Conservation (phyloP, 2,329 filamentous ascomycete species). For the Aspergillus tamarii region DNA sequence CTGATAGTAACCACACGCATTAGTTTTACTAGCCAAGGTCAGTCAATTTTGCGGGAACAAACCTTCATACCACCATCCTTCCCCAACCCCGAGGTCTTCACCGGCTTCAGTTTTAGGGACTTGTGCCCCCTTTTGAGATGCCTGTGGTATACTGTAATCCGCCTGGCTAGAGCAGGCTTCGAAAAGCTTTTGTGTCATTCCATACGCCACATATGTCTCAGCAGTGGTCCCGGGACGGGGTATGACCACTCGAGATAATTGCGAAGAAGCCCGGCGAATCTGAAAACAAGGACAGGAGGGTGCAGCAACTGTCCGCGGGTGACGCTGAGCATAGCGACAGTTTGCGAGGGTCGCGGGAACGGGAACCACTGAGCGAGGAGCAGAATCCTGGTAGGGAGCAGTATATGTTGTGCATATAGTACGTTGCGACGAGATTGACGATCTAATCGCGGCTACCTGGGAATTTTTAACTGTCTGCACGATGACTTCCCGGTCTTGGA, state of each 20-base stretch:
- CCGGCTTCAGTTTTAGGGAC: slow-evolving; percentile 75
- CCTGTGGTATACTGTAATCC: slow-evolving; percentile 74
- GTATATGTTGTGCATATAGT: slow-evolving; percentile 1
- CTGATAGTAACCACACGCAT: slow-evolving; percentile 49
- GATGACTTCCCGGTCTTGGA: slow-evolving; percentile 8
- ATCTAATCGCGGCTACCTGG: slow-evolving; percentile 16
- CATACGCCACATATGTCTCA: slow-evolving; percentile 78
- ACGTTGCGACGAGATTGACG: slow-evolving; percentile 10
- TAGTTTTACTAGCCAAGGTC: background rate
- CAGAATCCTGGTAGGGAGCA: background rate
- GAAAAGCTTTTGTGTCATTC: slow-evolving; percentile 76
- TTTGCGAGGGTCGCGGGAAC: background rate
- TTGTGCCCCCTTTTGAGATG: slow-evolving; percentile 65
- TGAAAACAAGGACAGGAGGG: slow-evolving; percentile 17
- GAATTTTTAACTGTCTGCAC: slow-evolving; percentile 12
- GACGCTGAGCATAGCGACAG: background rate
- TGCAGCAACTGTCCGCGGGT: slow-evolving; percentile 6
- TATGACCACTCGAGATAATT: slow-evolving; percentile 34
- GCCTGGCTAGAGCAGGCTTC: slow-evolving; percentile 73
- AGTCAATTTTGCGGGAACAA: slow-evolving; percentile 32
- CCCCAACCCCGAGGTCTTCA: slow-evolving; percentile 77
- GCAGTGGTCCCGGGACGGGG: slow-evolving; percentile 46
- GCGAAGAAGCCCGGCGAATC: slow-evolving; percentile 27
- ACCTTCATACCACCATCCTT: slow-evolving; percentile 83
- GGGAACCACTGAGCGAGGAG: background rate